Evolutionary conservation across 2,329 filamentous ascomycete genomes (phyloP).

Genomic region (Botrytis paeoniae): DNA sequence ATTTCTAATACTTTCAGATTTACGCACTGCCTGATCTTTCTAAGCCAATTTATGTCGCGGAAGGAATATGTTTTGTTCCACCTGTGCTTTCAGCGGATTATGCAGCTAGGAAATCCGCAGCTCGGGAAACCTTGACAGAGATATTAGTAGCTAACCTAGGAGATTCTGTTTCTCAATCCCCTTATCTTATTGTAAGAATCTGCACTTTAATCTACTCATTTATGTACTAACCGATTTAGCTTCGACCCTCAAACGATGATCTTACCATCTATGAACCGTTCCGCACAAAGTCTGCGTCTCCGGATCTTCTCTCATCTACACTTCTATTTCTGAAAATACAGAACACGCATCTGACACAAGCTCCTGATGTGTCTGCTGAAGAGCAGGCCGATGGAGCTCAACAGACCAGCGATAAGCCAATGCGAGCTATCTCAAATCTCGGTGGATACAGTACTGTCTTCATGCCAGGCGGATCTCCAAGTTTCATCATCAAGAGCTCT

Average conservation of each 20-base stretch:
- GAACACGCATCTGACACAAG: constrained; percentile 64
- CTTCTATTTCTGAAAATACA: constrained; percentile 75
- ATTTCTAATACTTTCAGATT: constrained; percentile 49
- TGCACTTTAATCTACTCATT: not conserved
- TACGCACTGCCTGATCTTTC: constrained; percentile 73
- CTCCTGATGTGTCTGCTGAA: constrained; percentile 47
- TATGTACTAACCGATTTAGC: constrained; percentile 43
- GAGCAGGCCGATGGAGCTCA: constrained; percentile 49
- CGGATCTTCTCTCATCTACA: constrained; percentile 38
- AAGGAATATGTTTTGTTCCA: constrained; percentile 75
- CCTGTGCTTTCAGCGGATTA: constrained; percentile 72
- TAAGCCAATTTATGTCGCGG: constrained; percentile 68
- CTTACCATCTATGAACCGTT: constrained; percentile 85
- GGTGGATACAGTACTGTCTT: constrained; percentile 79
- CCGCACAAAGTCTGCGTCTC: constrained; percentile 42
- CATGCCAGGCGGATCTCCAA: constrained; percentile 73
- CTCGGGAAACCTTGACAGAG: constrained; percentile 72
- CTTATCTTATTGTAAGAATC: constrained; percentile 73
- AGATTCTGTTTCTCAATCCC: constrained; percentile 64
- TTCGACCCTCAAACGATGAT: constrained; percentile 77
- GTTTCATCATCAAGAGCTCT: constrained; percentile 78
- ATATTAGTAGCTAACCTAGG: constrained; percentile 83
- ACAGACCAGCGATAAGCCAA: constrained; percentile 42
- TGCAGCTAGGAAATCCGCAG: constrained; percentile 64
- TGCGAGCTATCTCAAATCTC: constrained; percentile 55